Evolutionary conservation across 805 yeast species (phyloP).

Genomic region (Candida gorgasii): DNA sequence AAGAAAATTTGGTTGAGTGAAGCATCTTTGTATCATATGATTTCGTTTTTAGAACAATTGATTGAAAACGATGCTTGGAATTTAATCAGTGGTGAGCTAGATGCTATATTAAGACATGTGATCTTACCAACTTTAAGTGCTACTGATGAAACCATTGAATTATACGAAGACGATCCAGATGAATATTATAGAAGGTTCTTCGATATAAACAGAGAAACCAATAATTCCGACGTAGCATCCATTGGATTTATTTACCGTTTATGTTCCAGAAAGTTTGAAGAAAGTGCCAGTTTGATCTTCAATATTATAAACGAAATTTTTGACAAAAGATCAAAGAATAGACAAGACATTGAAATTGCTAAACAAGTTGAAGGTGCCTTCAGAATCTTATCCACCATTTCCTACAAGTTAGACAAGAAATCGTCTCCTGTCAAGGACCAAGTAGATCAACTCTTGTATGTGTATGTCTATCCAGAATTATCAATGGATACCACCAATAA

Average conservation of each 20-base stretch:
- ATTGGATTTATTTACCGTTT: conserved; percentile 46
- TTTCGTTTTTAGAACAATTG: conserved; percentile 43
- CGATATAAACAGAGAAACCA: conserved; percentile 48
- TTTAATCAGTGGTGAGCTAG: conserved; percentile 38
- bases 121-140: conserved; percentile 44
- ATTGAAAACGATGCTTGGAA: conserved; percentile 41
- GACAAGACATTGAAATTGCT: conserved; percentile 28
- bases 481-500: conserved; percentile 26
- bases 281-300: conserved; percentile 29
- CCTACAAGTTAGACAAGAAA: conserved; percentile 37
- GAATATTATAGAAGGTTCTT: conserved; percentile 46
- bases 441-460: conserved; percentile 38
- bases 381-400: conserved; percentile 40
- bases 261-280: conserved; percentile 42
- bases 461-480: conserved; percentile 43
- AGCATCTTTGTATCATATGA: conserved; percentile 42
- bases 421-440: conserved; percentile 40
- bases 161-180: conserved; percentile 48
- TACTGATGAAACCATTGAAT: conserved; percentile 37
- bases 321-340: conserved; percentile 30
- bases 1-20: conserved; percentile 42
- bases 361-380: conserved; percentile 45
- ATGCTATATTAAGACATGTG: conserved; percentile 41
- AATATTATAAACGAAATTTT: conserved; percentile 35
- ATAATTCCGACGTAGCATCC: conserved; percentile 52